phyloP scores from a whole-genome alignment of 495 filamentous ascomycete genomes.

The Parmelia sp. region DNA sequence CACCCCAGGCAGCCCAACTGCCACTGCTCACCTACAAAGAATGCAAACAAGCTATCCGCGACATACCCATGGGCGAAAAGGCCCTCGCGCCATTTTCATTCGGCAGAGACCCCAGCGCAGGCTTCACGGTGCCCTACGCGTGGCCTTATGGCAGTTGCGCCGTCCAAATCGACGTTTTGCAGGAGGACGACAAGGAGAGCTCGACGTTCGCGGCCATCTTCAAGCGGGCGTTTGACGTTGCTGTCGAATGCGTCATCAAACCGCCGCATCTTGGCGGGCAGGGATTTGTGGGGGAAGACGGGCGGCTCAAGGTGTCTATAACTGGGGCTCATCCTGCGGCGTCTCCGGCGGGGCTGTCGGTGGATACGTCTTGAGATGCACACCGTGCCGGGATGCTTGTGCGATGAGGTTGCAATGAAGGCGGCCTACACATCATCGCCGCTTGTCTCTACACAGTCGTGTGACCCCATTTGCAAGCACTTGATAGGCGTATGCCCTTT shows the following conservation, averaged over 20 bases:
- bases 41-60: slow-evolving; percentile 3
- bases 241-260: slow-evolving; percentile 1
- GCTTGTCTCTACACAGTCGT: neutral
- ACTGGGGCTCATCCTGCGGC: neutral
- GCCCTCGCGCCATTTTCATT: slow-evolving; percentile 7
- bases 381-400: neutral
- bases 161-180: neutral
- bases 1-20: neutral
- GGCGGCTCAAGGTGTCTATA: neutral
- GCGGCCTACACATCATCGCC: neutral
- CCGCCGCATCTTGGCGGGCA: slow-evolving; percentile 12
- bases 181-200: neutral
- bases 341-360: neutral
- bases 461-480: neutral
- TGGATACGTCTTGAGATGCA: neutral
- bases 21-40: neutral
- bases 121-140: slow-evolving; percentile 8
- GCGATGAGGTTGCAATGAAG: neutral
- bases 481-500: neutral
- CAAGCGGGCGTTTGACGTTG: neutral
- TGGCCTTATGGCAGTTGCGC: neutral
- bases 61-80: slow-evolving; percentile 3
- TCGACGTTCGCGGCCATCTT: slow-evolving; percentile 9
- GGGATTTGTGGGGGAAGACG: neutral
- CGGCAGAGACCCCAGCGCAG: neutral